Evolutionary conservation across 495 filamentous ascomycete species (phyloP).

Genomic region (Penicillium egyptiacum): DNA sequence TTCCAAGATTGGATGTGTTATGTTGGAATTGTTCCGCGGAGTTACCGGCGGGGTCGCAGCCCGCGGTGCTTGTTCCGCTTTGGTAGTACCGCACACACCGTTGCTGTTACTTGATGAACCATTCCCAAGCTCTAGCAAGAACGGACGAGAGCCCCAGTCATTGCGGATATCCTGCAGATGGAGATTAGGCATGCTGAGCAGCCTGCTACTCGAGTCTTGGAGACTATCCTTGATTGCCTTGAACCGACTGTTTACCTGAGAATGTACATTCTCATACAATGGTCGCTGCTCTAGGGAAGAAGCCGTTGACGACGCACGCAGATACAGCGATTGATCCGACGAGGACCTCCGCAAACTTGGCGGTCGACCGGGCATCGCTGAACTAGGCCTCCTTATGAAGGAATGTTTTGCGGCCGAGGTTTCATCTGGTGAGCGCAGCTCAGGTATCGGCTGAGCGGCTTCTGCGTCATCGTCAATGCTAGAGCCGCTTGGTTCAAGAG

Average conservation of each 20-base stretch:
- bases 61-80: conserved; percentile 10
- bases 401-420: conserved; percentile 39
- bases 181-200: conserved; percentile 60
- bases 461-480: conserved; percentile 22
- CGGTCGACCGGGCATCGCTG: conserved; percentile 24
- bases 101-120: conserved; percentile 16
- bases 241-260: conserved; percentile 78
- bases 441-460: conserved; percentile 24
- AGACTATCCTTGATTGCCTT: conserved; percentile 91
- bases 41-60: conserved; percentile 16
- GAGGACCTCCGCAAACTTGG: conserved; percentile 57
- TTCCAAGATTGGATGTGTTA: conserved; percentile 54
- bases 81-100: conserved; percentile 7
- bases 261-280: conserved; percentile 74
- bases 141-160: conserved; percentile 39
- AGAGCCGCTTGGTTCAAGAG: neutral
- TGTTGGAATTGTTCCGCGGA: conserved; percentile 35
- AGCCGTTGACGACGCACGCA: conserved; percentile 63
- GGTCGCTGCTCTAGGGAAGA: conserved; percentile 85
- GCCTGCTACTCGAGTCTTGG: conserved; percentile 73
- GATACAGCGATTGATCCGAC: conserved; percentile 74
- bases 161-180: conserved; percentile 52
- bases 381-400: conserved; percentile 31
- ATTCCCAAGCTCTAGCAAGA: conserved; percentile 23
- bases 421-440: conserved; percentile 33